A percentile compares a stretch with the other conserved stretches of the same genome.
phyloP scores from a whole-genome alignment of 768 basidiomycete species.

The Mycena rebaudengoi region DNA sequence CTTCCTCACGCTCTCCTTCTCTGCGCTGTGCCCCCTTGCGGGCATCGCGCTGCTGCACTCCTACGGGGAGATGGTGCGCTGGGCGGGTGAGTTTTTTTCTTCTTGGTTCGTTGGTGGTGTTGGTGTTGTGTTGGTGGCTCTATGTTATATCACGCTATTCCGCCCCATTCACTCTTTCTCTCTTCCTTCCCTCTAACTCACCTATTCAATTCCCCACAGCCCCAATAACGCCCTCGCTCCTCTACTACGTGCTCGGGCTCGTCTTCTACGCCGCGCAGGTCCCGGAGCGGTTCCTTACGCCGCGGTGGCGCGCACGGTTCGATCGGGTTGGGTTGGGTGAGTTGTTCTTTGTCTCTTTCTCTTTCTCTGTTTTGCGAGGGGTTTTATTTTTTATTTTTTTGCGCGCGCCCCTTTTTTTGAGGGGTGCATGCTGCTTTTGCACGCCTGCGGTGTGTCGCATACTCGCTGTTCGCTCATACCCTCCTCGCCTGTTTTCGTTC shows the following conservation, averaged over 20 bases:
- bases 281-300: slow-evolving; percentile 76
- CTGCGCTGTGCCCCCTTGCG: slow-evolving; percentile 74
- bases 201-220: slow-evolving; percentile 44
- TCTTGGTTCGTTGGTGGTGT: too few relatives aligned
- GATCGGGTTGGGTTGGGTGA: slow-evolving; percentile 73
- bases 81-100: slow-evolving; percentile 74
- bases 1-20: slow-evolving; percentile 80
- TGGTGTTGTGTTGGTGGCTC: too few relatives aligned
- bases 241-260: slow-evolving; percentile 80
- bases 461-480: too few relatives aligned
- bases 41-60: slow-evolving; percentile 69
- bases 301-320: slow-evolving; percentile 34
- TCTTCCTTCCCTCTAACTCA: slow-evolving; percentile 13
- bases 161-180: neutral
- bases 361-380: neutral
- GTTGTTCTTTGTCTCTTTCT: slow-evolving; percentile 18
- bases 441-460: too few relatives aligned
- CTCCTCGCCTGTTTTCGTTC: too few relatives aligned
- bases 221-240: slow-evolving; percentile 74
- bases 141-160: too few relatives aligned
- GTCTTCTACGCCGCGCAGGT: slow-evolving; percentile 84
- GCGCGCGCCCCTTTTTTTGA: neutral
- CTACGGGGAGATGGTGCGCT: slow-evolving; percentile 52
- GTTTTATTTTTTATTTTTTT: neutral
- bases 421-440: too few relatives aligned